Percentiles rank a stretch among this genome's conserved stretches.
These are phyloP conservation scores for Ilyonectria robusta DNA, from an alignment of 2,329 filamentous ascomycete genomes.

Conservation along the genomic window DNA sequence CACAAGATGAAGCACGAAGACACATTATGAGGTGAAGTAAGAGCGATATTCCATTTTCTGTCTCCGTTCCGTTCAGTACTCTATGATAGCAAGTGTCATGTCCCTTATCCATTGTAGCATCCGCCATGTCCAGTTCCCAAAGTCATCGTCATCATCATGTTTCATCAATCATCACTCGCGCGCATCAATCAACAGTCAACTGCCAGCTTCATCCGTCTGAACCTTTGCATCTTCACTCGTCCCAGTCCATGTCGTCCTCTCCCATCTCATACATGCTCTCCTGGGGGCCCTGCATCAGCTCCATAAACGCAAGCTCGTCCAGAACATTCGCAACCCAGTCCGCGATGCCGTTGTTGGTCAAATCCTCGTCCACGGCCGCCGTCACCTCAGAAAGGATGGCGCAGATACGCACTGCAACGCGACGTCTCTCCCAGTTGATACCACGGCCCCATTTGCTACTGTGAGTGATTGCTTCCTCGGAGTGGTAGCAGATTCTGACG, in stretches of 20 bases:
- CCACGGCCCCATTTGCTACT: background rate
- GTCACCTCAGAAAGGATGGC: slow-evolving; percentile 45
- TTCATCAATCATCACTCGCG: background rate
- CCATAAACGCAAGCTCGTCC: slow-evolving; percentile 44
- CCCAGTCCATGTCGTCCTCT: background rate
- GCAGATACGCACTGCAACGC: slow-evolving; percentile 45
- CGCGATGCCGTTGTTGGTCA: slow-evolving; percentile 27
- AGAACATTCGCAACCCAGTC: slow-evolving; percentile 46
- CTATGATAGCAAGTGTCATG: background rate
- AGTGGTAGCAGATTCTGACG: slow-evolving; percentile 42
- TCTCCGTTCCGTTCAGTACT: background rate
- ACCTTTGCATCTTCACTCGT: background rate
- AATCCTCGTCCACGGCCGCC: slow-evolving; percentile 42
- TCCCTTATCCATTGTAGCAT: background rate
- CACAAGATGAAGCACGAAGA: background rate
- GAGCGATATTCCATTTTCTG: background rate
- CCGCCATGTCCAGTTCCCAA: background rate
- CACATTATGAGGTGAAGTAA: background rate
- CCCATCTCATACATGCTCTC: background rate
- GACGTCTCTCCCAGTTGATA: slow-evolving; percentile 46
- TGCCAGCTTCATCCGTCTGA: background rate
- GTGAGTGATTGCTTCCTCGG: slow-evolving; percentile 46
- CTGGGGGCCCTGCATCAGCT: slow-evolving; percentile 11
- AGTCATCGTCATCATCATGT: background rate
- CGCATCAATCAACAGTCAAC: too few species aligned